A percentile compares a stretch with the other conserved stretches of the same genome.
phyloP scores from a whole-genome alignment of 1,284 basidiomycete species.

The Apiotrichum laibachii region DNA sequence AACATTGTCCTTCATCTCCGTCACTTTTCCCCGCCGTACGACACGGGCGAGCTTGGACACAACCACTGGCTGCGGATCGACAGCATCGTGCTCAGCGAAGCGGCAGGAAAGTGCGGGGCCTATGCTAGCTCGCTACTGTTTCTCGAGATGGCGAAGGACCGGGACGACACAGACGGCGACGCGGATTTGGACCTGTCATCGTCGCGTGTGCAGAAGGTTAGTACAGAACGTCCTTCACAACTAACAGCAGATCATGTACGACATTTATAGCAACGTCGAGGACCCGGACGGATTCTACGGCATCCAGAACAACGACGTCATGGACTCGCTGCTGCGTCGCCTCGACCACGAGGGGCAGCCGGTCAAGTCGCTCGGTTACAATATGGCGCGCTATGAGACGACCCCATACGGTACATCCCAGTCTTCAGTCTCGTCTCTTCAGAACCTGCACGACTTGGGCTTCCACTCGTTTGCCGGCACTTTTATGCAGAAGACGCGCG shows the following conservation, averaged over 20 bases:
- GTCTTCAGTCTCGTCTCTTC: conserved; percentile 57
- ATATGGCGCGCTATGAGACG: conserved; percentile 78
- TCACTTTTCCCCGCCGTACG: conserved; percentile 57
- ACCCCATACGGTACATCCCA: background rate
- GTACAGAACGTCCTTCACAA: background rate
- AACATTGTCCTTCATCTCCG: conserved; percentile 79
- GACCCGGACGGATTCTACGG: conserved; percentile 98
- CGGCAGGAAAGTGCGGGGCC: conserved; percentile 72
- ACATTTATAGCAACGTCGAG: conserved; percentile 90
- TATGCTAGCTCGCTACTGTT: conserved; percentile 88
- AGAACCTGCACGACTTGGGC: conserved; percentile 80
- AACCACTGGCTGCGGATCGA: conserved; percentile 84
- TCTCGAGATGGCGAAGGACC: conserved; percentile 72
- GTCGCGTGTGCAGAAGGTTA: conserved; percentile 35
- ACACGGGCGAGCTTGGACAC: conserved; percentile 61
- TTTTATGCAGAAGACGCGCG: conserved; percentile 31
- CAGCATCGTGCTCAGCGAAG: conserved; percentile 66
- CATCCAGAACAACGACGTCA: conserved; percentile 71
- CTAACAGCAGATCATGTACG: conserved; percentile 64
- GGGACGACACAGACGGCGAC: conserved; percentile 19
- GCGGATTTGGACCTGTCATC: conserved; percentile 20
- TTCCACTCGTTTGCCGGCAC: conserved; percentile 71
- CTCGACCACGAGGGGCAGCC: conserved; percentile 91
- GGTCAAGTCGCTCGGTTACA: conserved; percentile 83
- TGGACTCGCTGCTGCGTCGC: conserved; percentile 72